Percentiles rank a stretch among this genome's conserved stretches.
Evolutionary conservation across 2,329 filamentous ascomycete species (phyloP).

Genomic region (Sporothrix curviconia): DNA sequence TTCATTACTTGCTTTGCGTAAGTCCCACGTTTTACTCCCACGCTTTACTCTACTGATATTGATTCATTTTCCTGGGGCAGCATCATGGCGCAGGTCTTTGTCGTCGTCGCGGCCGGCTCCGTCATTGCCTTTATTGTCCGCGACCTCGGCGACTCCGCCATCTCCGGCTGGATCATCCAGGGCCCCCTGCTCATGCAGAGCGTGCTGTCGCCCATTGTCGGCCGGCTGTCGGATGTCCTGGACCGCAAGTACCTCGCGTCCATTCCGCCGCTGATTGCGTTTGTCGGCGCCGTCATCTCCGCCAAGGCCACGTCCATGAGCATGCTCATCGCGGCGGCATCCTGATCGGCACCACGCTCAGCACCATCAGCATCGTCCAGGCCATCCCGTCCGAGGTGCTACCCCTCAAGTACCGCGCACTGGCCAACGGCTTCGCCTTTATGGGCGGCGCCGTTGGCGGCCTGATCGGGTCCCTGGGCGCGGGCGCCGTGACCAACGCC

Average conservation of each 20-base stretch:
- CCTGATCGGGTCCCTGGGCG: conserved; percentile 41
- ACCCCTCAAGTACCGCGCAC: conserved; percentile 48
- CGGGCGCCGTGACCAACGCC: conserved; percentile 46
- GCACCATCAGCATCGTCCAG: conserved; percentile 49
- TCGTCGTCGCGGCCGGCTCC: conserved; percentile 48
- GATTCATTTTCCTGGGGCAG: conserved; percentile 20
- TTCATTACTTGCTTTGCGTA: conserved; percentile 44
- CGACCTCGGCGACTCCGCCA: conserved; percentile 43
- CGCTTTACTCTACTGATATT: not conserved
- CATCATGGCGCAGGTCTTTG: conserved; percentile 48
- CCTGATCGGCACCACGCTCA: conserved; percentile 47
- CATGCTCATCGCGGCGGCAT: conserved; percentile 51
- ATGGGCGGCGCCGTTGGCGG: conserved; percentile 46
- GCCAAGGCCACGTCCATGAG: conserved; percentile 49
- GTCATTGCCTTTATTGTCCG: conserved; percentile 51
- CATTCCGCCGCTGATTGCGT: conserved; percentile 46
- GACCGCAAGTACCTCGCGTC: conserved; percentile 48
- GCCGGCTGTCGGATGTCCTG: conserved; percentile 49
- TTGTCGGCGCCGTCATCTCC: conserved; percentile 46
- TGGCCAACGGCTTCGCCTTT: conserved; percentile 48
- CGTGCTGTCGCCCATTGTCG: conserved; percentile 49
- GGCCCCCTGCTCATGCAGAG: conserved; percentile 52
- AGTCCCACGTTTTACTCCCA: conserved; percentile 18
- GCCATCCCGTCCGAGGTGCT: conserved; percentile 51
- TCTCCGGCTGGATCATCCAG: conserved; percentile 51